Conservation (phyloP, 306 rosid species). For the Albizia julibrissin region DNA sequence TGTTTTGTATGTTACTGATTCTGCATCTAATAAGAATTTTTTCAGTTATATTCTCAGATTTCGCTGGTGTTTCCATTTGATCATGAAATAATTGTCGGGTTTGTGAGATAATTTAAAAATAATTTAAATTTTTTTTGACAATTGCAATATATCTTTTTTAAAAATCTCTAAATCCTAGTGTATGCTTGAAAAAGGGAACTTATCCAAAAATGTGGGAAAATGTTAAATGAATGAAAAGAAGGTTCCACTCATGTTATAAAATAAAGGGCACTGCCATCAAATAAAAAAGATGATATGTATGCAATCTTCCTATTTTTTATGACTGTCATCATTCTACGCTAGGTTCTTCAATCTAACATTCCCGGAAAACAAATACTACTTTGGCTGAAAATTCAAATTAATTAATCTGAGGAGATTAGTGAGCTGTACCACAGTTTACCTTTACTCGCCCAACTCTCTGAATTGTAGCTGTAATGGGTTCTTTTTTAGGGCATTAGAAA, state of each 20-base stretch:
- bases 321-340: neutral
- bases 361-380: neutral
- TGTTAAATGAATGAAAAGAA: neutral
- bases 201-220: neutral
- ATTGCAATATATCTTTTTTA: neutral
- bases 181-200: neutral
- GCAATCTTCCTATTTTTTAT: no score
- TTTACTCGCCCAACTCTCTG: no score
- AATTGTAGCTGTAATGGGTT: no score
- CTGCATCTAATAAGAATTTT: constrained; percentile 45
- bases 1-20: constrained; percentile 44
- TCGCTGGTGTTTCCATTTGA: neutral
- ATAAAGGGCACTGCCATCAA: no score
- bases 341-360: neutral
- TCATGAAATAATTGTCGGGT: neutral
- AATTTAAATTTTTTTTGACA: no score
- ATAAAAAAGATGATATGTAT: no score
- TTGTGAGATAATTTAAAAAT: no score
- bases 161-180: neutral
- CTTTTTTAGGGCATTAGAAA: no score
- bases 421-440: no score
- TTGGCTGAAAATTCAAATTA: no score
- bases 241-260: no score
- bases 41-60: neutral
- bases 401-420: no score